Conservation (phyloP, 129 eudicot genomes). For the Cynara cardunculus region DNA sequence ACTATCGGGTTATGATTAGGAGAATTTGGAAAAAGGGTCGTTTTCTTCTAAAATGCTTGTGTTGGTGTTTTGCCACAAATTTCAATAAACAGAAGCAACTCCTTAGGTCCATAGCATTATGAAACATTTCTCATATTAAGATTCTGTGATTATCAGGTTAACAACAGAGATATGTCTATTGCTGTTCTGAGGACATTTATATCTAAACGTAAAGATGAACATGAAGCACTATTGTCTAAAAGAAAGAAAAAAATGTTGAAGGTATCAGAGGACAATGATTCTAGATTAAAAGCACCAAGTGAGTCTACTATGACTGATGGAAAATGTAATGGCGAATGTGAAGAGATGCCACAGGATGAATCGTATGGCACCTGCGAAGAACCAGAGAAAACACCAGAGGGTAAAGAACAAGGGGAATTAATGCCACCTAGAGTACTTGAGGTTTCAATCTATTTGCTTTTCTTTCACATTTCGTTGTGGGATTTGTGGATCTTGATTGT, state of each 20-base stretch:
- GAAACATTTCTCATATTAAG: background rate
- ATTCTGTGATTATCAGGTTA: constrained; percentile 49
- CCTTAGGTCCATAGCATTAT: background rate
- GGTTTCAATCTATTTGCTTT: constrained; percentile 39
- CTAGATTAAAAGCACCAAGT: constrained; percentile 32
- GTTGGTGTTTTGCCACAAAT: background rate
- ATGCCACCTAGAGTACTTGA: constrained; percentile 95
- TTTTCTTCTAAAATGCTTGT: background rate
- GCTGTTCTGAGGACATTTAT: constrained; percentile 93
- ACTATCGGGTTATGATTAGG: background rate
- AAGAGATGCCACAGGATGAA: constrained; percentile 38
- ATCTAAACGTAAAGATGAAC: constrained; percentile 77
- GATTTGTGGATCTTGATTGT: background rate
- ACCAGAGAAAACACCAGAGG: constrained; percentile 38
- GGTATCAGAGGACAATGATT: constrained; percentile 33
- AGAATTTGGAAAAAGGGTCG: background rate
- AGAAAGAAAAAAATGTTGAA: constrained; percentile 41
- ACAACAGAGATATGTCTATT: constrained; percentile 93
- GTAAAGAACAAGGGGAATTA: constrained; percentile 46
- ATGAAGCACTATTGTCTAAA: constrained; percentile 49
- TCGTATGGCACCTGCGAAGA: constrained; percentile 41
- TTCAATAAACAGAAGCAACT: background rate
- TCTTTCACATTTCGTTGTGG: background rate
- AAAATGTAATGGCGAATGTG: constrained; percentile 49
- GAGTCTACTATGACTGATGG: constrained; percentile 39